Conservation (phyloP, 345 rosid genomes). For the Raphanus sativus region DNA sequence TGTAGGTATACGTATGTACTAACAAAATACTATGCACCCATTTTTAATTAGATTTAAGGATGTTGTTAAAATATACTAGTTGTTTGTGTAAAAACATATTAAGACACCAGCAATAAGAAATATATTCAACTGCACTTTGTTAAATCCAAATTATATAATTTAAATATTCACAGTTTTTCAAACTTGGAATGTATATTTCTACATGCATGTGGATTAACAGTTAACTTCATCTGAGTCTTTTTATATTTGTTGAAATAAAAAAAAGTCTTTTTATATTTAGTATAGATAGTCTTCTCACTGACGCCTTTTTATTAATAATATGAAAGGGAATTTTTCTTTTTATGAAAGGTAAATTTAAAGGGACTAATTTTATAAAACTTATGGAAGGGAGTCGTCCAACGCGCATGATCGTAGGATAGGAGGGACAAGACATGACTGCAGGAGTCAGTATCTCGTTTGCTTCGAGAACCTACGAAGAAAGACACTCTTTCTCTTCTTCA, state of each 20-base stretch:
- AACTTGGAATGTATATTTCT: background rate
- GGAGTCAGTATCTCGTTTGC: conserved; percentile 29
- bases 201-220: conserved; percentile 11
- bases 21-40: background rate
- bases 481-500: conserved; percentile 12
- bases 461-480: conserved; percentile 34
- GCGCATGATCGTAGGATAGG: conserved; percentile 18
- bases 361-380: background rate
- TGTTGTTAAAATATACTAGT: background rate
- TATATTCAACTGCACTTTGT: background rate
- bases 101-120: background rate
- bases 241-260: background rate
- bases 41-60: background rate
- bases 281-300: background rate
- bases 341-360: background rate
- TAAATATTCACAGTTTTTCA: background rate
- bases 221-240: background rate
- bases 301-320: background rate
- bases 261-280: background rate
- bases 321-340: background rate
- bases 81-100: background rate
- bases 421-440: conserved; percentile 38
- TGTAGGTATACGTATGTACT: background rate
- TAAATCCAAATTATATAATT: background rate
- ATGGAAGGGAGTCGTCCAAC: background rate